A percentile compares a stretch with the other conserved stretches of the same genome.
Evolutionary conservation across 106 monocot genomes (phyloP).

Genomic region (Xerophyta viscosa): DNA sequence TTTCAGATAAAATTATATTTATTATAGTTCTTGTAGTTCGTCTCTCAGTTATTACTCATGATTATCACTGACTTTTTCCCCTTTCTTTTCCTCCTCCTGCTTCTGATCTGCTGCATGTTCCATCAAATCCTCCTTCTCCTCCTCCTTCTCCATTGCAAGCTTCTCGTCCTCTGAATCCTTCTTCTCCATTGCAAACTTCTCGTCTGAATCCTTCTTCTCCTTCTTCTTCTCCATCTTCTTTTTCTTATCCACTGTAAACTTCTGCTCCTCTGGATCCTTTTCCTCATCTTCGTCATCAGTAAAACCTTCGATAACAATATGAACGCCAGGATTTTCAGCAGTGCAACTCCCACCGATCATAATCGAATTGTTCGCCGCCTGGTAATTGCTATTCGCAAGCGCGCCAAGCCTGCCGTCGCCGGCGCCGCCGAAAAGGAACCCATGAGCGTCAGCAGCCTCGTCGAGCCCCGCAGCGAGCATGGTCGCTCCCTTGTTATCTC

Average conservation of each 20-base stretch:
- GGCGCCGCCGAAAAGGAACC: background rate
- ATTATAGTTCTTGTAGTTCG: too few species aligned
- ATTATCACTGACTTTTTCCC: too few species aligned
- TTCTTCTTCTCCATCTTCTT: conserved; percentile 9
- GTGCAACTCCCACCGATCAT: conserved; percentile 30
- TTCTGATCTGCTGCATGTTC: too few species aligned
- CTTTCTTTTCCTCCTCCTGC: too few species aligned
- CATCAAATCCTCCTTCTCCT: too few species aligned
- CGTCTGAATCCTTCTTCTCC: too few species aligned
- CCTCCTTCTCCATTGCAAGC: too few species aligned
- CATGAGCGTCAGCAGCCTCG: conserved; percentile 3
- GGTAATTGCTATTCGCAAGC: conserved; percentile 52
- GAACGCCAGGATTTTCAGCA: conserved; percentile 48
- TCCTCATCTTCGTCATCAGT: conserved; percentile 9
- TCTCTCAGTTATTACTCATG: too few species aligned
- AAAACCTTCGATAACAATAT: conserved; percentile 16
- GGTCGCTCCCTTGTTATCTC: conserved; percentile 44
- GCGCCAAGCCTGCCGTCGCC: conserved; percentile 15
- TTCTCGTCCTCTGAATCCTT: background rate
- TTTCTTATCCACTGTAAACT: conserved; percentile 1
- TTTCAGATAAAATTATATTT: too few species aligned
- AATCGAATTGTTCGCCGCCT: conserved; percentile 54
- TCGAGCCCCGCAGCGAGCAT: conserved; percentile 14
- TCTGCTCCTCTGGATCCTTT: too few species aligned
- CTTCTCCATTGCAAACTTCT: too few species aligned